Evolutionary conservation across 116 monocot genomes (phyloP).

Genomic region (Thalassia testudinum): DNA sequence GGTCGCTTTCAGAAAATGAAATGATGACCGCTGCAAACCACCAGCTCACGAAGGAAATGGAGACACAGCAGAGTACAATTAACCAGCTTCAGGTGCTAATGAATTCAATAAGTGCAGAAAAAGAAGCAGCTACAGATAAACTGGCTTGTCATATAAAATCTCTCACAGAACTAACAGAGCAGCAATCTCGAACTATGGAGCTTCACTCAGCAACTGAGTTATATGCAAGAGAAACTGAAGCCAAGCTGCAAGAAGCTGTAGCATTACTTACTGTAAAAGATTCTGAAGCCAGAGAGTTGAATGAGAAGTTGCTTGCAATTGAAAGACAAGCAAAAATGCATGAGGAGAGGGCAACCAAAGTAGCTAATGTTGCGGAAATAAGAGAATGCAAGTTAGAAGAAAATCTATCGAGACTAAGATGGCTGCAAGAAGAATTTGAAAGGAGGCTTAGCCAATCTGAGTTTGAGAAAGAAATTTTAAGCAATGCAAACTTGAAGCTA

Average conservation of each 20-base stretch:
- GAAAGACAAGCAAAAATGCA: conserved; percentile 35
- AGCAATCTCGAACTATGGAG: conserved; percentile 42
- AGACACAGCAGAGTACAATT: conserved; percentile 29
- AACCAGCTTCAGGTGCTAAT: conserved; percentile 42
- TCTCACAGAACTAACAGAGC: conserved; percentile 31
- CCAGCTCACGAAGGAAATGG: conserved; percentile 55
- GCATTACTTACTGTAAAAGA: conserved; percentile 33
- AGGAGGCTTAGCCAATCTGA: conserved; percentile 25
- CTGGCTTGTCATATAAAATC: conserved; percentile 40
- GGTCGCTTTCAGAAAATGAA: conserved; percentile 36
- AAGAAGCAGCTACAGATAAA: conserved; percentile 37
- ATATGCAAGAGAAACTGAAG: conserved; percentile 40
- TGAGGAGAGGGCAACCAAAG: conserved; percentile 40
- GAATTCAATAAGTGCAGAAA: conserved; percentile 37
- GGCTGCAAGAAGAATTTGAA: conserved; percentile 28
- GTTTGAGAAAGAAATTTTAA: conserved; percentile 49
- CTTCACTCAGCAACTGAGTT: conserved; percentile 42
- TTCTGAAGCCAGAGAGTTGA: conserved; percentile 40
- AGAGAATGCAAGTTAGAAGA: conserved; percentile 34
- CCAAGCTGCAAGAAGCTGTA: conserved; percentile 31
- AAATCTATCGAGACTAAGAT: conserved; percentile 25
- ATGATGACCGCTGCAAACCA: conserved; percentile 29
- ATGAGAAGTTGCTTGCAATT: conserved; percentile 47
- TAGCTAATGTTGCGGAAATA: conserved; percentile 17
- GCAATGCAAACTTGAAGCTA: conserved; percentile 35